phyloP scores from a whole-genome alignment of 257 asterid genomes.

The Fraxinus excelsior region DNA sequence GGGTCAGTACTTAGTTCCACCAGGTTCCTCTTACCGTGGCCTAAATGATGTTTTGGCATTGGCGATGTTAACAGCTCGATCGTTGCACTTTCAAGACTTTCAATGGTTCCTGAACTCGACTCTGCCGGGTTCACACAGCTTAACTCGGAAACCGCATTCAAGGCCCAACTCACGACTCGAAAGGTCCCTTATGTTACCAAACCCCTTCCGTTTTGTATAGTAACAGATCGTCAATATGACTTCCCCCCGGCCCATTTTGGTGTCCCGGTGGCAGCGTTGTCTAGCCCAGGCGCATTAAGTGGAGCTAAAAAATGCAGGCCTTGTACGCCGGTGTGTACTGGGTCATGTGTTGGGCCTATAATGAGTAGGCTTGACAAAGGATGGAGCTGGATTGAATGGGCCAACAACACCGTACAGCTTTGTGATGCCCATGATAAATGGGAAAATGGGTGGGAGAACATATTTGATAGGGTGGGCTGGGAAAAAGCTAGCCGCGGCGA shows the following conservation, averaged over 20 bases:
- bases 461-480: conserved; percentile 63
- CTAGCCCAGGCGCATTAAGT: conserved; percentile 77
- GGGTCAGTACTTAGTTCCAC: conserved; percentile 73
- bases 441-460: conserved; percentile 76
- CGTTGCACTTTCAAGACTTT: conserved; percentile 84
- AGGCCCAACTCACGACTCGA: conserved; percentile 67
- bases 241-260: conserved; percentile 69
- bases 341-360: conserved; percentile 60
- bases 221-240: conserved; percentile 65
- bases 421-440: conserved; percentile 79
- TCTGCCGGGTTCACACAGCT: conserved; percentile 56
- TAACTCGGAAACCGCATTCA: conserved; percentile 85
- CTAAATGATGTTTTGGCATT: conserved; percentile 81
- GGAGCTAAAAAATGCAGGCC: conserved; percentile 96
- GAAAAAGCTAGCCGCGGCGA: conserved; percentile 40
- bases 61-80: conserved; percentile 79
- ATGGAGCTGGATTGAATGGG: conserved; percentile 98
- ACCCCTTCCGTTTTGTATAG: conserved; percentile 72
- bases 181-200: conserved; percentile 43
- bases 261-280: conserved; percentile 78
- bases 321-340: conserved; percentile 62
- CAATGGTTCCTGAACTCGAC: conserved; percentile 67
- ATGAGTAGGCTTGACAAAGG: conserved; percentile 51
- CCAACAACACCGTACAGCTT: conserved; percentile 51
- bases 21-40: conserved; percentile 86